phyloP scores from a whole-genome alignment of 345 rosid species.

The Boechera divaricarpa region DNA sequence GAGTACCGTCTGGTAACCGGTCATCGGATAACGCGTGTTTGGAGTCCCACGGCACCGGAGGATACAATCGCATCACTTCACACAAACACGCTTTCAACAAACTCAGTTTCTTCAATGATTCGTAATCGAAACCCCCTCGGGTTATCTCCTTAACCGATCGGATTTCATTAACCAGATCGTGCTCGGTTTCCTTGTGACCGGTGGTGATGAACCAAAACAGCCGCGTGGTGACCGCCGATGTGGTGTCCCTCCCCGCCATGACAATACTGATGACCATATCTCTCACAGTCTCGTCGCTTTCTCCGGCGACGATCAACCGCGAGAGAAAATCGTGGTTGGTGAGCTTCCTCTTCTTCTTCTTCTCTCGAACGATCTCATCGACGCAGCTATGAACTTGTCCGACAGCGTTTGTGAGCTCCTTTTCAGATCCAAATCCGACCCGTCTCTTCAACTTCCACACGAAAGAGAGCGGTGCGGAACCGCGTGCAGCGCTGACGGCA shows the following conservation, averaged over 20 bases:
- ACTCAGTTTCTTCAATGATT: conserved; percentile 52
- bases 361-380: conserved; percentile 39
- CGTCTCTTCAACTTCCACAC: conserved; percentile 71
- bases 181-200: conserved; percentile 45
- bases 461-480: conserved; percentile 53
- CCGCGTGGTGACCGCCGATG: conserved; percentile 70
- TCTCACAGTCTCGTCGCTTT: conserved; percentile 53
- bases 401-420: conserved; percentile 55
- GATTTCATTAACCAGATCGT: conserved; percentile 53
- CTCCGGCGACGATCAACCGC: conserved; percentile 50
- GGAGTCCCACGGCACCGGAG: conserved; percentile 77
- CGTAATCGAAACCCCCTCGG: conserved; percentile 36
- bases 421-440: conserved; percentile 64
- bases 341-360: conserved; percentile 49
- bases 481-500: conserved; percentile 63
- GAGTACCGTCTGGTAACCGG: conserved; percentile 70
- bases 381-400: conserved; percentile 45
- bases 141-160: conserved; percentile 23
- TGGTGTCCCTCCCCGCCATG: conserved; percentile 76
- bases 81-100: conserved; percentile 63
- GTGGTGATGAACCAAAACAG: conserved; percentile 66
- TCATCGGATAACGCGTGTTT: conserved; percentile 62
- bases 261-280: conserved; percentile 66
- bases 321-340: conserved; percentile 51
- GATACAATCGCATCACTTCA: conserved; percentile 79